A percentile compares a stretch with the other conserved stretches of the same genome.
Evolutionary conservation across 2,329 filamentous ascomycete genomes (phyloP).

Genomic region (Beauveria sp.): DNA sequence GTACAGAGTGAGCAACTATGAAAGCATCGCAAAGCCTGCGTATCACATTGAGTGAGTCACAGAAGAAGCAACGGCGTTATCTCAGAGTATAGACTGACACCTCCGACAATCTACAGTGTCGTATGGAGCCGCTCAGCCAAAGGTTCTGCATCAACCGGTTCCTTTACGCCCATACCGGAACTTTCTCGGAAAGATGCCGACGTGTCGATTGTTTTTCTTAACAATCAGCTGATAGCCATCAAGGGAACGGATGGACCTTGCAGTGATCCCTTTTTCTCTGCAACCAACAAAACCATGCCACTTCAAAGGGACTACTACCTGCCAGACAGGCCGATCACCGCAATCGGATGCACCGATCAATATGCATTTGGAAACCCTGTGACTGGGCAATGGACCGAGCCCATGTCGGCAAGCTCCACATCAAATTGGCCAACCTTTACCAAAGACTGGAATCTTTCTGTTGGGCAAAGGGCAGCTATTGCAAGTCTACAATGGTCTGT

Average conservation of each 20-base stretch:
- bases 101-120: not conserved
- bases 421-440: not conserved
- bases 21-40: not conserved
- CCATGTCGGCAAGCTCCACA: not conserved
- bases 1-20: constrained; percentile 6
- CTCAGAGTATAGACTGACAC: not conserved
- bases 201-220: constrained; percentile 9
- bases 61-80: not conserved
- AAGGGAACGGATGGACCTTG: constrained; percentile 6
- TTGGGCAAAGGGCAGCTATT: not conserved
- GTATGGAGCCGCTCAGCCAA: not conserved
- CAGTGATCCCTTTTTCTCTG: constrained; percentile 10
- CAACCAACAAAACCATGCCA: not conserved
- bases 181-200: constrained; percentile 8
- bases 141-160: not conserved
- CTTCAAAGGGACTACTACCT: constrained; percentile 1
- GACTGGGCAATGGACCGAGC: not conserved
- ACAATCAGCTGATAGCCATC: constrained; percentile 8
- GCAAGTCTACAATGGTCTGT: not conserved
- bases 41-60: constrained; percentile 1
- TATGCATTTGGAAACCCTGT: constrained; percentile 8
- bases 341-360: constrained; percentile 11
- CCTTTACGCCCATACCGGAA: constrained; percentile 1
- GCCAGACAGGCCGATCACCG: constrained; percentile 7
- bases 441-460: not conserved